Evolutionary conservation across 2,329 filamentous ascomycete species (phyloP).

Genomic region (Xylaria sp.): DNA sequence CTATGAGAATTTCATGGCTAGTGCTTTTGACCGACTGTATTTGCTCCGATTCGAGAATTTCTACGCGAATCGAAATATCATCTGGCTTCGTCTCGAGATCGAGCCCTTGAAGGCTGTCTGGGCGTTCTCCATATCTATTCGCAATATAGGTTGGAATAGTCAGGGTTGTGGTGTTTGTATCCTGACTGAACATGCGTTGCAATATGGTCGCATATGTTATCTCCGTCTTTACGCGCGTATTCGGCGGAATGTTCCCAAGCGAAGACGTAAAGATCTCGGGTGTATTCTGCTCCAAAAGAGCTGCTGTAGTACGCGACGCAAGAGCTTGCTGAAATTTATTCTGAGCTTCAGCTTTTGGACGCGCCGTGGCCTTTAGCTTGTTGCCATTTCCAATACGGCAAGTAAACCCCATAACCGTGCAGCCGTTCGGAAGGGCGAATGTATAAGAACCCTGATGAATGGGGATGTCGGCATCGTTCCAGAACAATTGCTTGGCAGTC

Average conservation of each 20-base stretch:
- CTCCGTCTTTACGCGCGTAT: conserved; percentile 43
- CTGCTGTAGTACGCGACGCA: conserved; percentile 17
- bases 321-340: conserved; percentile 33
- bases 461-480: conserved; percentile 41
- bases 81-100: conserved; percentile 23
- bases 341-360: conserved; percentile 42
- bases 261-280: conserved; percentile 46
- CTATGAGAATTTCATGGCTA: conserved; percentile 40
- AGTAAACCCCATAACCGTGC: conserved; percentile 45
- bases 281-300: conserved; percentile 45
- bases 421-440: conserved; percentile 45
- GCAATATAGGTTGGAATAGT: conserved; percentile 46
- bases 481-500: conserved; percentile 44
- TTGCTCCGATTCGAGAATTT: conserved; percentile 28
- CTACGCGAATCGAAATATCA: conserved; percentile 34
- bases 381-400: conserved; percentile 43
- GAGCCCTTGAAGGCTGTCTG: conserved; percentile 29
- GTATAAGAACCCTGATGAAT: conserved; percentile 46
- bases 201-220: conserved; percentile 45
- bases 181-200: conserved; percentile 40
- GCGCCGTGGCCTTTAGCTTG: conserved; percentile 40
- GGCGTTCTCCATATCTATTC: conserved; percentile 42
- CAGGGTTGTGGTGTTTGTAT: conserved; percentile 39
- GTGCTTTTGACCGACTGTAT: conserved; percentile 38
- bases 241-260: conserved; percentile 44